These are phyloP conservation scores for Hyaloperonospora brassicae DNA, from an alignment of 352 stramenopile genomes.

Conservation along the genomic window DNA sequence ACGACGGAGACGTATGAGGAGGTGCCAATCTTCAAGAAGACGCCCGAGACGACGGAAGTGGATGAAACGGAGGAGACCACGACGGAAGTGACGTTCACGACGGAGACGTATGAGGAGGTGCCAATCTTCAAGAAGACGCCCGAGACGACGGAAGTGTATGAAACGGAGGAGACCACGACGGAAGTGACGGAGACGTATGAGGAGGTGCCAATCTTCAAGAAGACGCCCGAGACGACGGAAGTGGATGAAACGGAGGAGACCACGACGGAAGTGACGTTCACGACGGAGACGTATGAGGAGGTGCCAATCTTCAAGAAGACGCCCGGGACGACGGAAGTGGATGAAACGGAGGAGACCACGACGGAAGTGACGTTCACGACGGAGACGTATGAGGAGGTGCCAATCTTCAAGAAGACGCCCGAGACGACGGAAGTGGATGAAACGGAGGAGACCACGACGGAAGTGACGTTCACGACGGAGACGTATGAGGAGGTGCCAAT, in stretches of 20 bases:
- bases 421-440: neutral
- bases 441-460: neutral
- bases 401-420: neutral
- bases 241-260: neutral
- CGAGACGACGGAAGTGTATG: neutral
- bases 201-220: neutral
- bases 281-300: neutral
- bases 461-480: constrained; percentile 2
- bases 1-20: no score
- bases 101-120: neutral
- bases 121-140: neutral
- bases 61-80: neutral
- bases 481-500: neutral
- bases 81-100: no score
- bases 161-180: constrained; percentile 1
- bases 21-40: no score
- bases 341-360: constrained; percentile 4
- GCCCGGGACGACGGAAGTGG: constrained; percentile 2
- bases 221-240: neutral
- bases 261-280: neutral
- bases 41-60: neutral
- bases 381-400: neutral
- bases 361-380: constrained; percentile 5
- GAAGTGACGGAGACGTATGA: neutral
- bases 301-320: neutral